Percentiles rank a stretch among this genome's conserved stretches.
phyloP scores from a whole-genome alignment of 2,329 filamentous ascomycete genomes.

The Aureobasidium sp. region DNA sequence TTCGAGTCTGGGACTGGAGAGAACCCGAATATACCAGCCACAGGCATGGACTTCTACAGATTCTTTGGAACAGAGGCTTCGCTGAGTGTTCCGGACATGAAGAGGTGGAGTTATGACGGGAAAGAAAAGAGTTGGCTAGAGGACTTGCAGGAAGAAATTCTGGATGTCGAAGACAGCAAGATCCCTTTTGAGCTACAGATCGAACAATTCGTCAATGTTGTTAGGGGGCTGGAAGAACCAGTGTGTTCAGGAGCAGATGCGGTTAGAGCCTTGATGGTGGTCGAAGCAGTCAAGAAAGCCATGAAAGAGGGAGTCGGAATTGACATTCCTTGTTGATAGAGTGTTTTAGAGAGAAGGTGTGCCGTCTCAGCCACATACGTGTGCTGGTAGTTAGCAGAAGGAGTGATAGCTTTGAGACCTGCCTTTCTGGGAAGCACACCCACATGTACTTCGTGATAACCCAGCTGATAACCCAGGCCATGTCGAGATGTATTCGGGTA shows the following conservation, averaged over 20 bases:
- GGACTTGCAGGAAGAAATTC: constrained; percentile 28
- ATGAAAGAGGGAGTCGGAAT: constrained; percentile 30
- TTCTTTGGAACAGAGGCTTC: constrained; percentile 47
- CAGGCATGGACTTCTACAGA: constrained; percentile 22
- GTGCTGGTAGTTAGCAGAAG: neutral
- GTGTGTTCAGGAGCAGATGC: constrained; percentile 46
- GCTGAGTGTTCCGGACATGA: constrained; percentile 50
- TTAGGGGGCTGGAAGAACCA: constrained; percentile 37
- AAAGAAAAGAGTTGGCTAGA: constrained; percentile 41
- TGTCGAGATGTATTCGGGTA: neutral
- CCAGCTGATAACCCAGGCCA: neutral
- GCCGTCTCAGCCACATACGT: neutral
- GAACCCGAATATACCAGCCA: constrained; percentile 46
- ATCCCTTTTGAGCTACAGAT: constrained; percentile 49
- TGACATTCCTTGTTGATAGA: constrained; percentile 9
- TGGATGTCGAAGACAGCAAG: constrained; percentile 26
- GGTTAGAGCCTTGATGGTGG: constrained; percentile 46
- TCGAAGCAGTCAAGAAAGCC: constrained; percentile 43
- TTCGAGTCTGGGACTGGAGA: constrained; percentile 55
- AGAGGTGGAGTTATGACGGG: constrained; percentile 30
- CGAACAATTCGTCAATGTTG: constrained; percentile 45
- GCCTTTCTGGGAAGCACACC: neutral
- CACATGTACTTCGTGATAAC: neutral
- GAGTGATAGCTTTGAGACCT: neutral
- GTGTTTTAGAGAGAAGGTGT: neutral